Evolutionary conservation across 192 early-diverging fungal species (phyloP).

Genomic region (Coemansia nantahalensis): DNA sequence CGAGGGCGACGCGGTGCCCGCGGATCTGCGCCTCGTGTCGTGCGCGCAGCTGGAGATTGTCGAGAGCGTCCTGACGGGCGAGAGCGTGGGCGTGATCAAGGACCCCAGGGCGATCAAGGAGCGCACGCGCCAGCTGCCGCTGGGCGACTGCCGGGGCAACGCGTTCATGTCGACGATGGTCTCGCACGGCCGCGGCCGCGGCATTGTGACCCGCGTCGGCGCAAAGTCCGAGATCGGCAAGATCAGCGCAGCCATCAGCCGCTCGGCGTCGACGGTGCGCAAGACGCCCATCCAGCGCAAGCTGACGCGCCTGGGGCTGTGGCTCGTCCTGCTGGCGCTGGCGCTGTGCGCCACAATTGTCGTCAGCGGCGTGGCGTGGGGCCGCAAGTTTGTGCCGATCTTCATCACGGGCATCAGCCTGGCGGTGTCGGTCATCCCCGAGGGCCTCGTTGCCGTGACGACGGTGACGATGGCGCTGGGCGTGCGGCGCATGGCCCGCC

Average conservation of each 20-base stretch:
- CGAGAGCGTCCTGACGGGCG: constrained; percentile 71
- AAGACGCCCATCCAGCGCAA: constrained; percentile 71
- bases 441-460: constrained; percentile 96
- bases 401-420: constrained; percentile 84
- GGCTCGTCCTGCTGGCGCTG: constrained; percentile 81
- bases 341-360: constrained; percentile 81
- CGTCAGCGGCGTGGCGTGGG: constrained; percentile 74
- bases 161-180: constrained; percentile 97
- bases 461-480: constrained; percentile 97
- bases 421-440: constrained; percentile 96
- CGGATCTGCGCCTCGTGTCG: constrained; percentile 75
- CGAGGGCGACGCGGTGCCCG: constrained; percentile 85
- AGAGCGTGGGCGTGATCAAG: constrained; percentile 68
- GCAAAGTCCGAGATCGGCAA: constrained; percentile 89
- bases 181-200: constrained; percentile 85
- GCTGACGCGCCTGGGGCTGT: constrained; percentile 75
- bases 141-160: constrained; percentile 94
- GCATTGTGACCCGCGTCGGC: constrained; percentile 90
- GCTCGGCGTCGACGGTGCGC: constrained; percentile 51
- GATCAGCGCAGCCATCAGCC: constrained; percentile 84
- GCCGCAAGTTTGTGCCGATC: constrained; percentile 65
- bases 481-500: constrained; percentile 88
- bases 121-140: constrained; percentile 55
- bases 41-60: constrained; percentile 63
- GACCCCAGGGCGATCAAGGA: constrained; percentile 53